Percentiles rank a stretch among this genome's conserved stretches.
These are phyloP conservation scores for Trichosanthes cucumerina DNA, from an alignment of 306 rosid species.

Conservation along the genomic window DNA sequence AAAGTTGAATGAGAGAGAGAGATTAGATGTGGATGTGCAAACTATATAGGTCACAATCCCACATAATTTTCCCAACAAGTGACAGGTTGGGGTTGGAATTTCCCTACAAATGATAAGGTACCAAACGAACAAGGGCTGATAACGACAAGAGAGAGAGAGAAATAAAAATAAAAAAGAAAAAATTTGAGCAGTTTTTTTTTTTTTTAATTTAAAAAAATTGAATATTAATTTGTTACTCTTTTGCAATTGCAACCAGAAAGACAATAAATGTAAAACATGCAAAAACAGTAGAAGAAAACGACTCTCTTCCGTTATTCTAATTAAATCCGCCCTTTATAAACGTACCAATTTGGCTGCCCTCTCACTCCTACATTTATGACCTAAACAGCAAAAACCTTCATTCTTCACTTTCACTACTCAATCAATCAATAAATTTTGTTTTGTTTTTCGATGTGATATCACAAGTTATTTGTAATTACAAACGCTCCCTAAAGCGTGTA, in stretches of 20 bases:
- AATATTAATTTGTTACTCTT: neutral
- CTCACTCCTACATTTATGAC: neutral
- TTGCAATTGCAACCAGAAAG: neutral
- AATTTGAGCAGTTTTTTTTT: neutral
- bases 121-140: neutral
- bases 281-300: slow-evolving; percentile 8
- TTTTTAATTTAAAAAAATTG: too few species aligned
- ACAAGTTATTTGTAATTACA: too few species aligned
- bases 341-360: neutral
- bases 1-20: neutral
- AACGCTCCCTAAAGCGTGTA: too few species aligned
- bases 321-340: neutral
- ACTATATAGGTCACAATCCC: neutral
- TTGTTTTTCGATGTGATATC: too few species aligned
- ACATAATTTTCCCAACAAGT: slow-evolving; percentile 7
- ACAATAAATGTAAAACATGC: slow-evolving; percentile 12
- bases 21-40: neutral
- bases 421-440: too few species aligned
- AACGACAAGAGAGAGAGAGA: neutral
- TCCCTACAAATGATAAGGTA: slow-evolving; percentile 11
- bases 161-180: too few species aligned
- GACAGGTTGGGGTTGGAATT: slow-evolving; percentile 12
- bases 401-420: neutral
- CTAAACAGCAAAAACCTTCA: neutral
- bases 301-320: neutral